These are phyloP conservation scores for Gossypium longicalyx DNA, from an alignment of 345 rosid species.

Conservation along the genomic window DNA sequence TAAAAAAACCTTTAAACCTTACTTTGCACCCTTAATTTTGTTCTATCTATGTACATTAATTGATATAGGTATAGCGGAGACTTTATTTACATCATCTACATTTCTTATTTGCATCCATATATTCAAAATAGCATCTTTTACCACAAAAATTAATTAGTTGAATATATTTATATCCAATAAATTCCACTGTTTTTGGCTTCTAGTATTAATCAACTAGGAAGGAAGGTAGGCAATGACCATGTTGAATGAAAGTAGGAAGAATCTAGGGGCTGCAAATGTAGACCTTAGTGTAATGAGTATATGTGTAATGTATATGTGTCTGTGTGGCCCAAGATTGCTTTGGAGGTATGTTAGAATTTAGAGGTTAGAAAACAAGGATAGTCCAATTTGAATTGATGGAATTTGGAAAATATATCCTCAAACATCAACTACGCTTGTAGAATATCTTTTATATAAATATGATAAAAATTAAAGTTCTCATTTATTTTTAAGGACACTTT, in stretches of 20 bases:
- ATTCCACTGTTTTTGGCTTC: neutral
- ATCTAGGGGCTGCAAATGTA: neutral
- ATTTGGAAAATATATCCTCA: neutral
- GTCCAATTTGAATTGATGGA: neutral
- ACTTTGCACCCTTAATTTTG: neutral
- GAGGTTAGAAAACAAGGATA: neutral
- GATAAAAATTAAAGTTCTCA: no score
- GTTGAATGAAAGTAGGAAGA: slow-evolving; percentile 4
- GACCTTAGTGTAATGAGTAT: neutral
- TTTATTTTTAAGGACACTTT: no score
- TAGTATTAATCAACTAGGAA: neutral
- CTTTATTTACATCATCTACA: no score
- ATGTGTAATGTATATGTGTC: neutral
- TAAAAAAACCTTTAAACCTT: neutral
- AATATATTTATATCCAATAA: no score
- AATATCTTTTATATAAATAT: neutral
- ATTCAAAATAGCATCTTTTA: no score
- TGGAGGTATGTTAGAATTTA: neutral
- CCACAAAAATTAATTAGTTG: no score
- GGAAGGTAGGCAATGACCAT: neutral
- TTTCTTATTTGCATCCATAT: no score
- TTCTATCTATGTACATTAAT: neutral
- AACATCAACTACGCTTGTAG: neutral
- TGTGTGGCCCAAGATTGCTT: neutral
- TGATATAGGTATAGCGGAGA: neutral